Base-by-base conservation (phyloP, 1,139 yeast species). In the Candida tetrigidarum region DNA sequence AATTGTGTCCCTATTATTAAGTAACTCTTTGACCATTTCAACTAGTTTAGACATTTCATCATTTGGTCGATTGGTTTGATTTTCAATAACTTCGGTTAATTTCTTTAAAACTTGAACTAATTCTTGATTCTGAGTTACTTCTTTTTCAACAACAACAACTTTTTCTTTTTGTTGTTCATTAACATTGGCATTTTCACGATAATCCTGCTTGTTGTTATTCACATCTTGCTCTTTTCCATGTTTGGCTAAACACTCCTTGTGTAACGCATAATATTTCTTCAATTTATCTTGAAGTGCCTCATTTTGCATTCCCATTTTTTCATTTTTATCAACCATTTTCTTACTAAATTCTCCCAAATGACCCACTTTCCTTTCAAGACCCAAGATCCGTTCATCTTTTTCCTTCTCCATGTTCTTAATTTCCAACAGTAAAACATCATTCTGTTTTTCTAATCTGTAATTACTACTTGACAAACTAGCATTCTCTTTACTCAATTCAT, bases 261-360 rank as follows among this genome's bases (percentile, higher is more conserved):
- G 36, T 7, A 45, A 34, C 3, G 11, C 26, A n/a, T 37, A 34
- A 29, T 47, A 47, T 26, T 47, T 47, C 20, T 26, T 29, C 28
- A 47, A 35, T 22, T 45, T 45, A 9, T 8, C 36, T 14, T 33
- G 34, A 3, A 45, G 15, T 23, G 11, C 7, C 2, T 35, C 40
- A 25, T 27, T 19, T 15, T 28, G 36, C n/a, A n/a, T 16, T 5
- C 26, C 23, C 1, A 41, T 5, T 4, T 20, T 18, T n/a, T 7
- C 19, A 20, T 39, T 39, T 11, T 39, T 26, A 5, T 32, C 36
- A 20, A 12, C 14, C 8, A 41, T 20, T 19, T 20, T 9, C 16
- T 25, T 29, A 18, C 12, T 33, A 10, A 33, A 27, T n/a, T 10
- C 11, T 4, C 14, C 27, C 33, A 26, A 36, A 19, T 41, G 19